phyloP scores from a whole-genome alignment of 306 rosid genomes.

The Myrica gale region DNA sequence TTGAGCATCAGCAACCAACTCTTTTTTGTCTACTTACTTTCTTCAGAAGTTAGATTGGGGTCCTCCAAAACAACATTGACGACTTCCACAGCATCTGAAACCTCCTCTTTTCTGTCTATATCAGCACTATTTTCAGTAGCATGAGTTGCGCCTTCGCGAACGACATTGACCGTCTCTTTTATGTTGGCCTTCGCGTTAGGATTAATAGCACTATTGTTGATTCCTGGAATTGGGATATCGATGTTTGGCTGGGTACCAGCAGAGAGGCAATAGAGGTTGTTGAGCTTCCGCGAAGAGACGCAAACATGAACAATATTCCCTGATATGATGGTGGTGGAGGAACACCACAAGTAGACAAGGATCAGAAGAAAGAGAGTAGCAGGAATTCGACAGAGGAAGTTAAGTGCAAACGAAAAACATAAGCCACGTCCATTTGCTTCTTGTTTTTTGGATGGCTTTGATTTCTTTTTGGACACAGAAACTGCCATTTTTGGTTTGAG shows the following conservation, averaged over 20 bases:
- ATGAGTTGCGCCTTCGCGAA: not conserved
- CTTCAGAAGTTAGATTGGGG: not conserved
- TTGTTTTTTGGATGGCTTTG: constrained; percentile 38
- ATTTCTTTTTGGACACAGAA: constrained; percentile 42
- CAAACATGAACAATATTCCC: constrained; percentile 70
- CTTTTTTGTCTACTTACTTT: not conserved
- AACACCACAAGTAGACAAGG: constrained; percentile 62
- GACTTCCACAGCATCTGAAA: not conserved
- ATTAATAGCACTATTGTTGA: constrained; percentile 18
- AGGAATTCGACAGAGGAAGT: constrained; percentile 41
- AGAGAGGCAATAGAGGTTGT: constrained; percentile 61
- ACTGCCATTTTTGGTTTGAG: constrained; percentile 44
- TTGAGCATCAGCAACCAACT: not conserved
- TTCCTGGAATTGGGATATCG: constrained; percentile 38
- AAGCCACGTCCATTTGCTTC: constrained; percentile 26
- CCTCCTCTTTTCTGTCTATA: not conserved
- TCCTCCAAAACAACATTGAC: not conserved
- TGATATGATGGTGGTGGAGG: constrained; percentile 54
- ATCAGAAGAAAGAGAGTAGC: constrained; percentile 39
- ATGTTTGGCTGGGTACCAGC: constrained; percentile 62
- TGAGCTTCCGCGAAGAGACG: constrained; percentile 60
- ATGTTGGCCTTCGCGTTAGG: not conserved
- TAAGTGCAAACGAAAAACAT: constrained; percentile 25
- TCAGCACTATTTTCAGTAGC: not conserved
- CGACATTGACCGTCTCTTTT: not conserved